Evolutionary conservation across 176 grass and related monocot genomes (phyloP), one percentile per base, ranked within the genome.

Genomic region (Neostapfia colusana): DNA sequence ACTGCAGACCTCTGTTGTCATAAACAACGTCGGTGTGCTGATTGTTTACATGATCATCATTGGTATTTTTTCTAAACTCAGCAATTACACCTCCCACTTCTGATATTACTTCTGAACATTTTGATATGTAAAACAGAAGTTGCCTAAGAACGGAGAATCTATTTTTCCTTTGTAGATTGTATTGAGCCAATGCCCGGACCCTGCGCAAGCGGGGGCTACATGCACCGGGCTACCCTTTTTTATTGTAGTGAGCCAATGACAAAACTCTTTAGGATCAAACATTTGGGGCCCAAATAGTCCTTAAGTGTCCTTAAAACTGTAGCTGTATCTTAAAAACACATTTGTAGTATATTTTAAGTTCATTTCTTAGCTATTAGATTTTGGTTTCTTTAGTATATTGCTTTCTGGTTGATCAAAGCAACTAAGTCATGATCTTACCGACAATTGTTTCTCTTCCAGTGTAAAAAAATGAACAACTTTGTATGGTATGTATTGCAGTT

Each of bases 41-140:
- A 89, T 92, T 79, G 86, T 93, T n/a, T 93, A 98, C 84, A 92
- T 94, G 91, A 98, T 98, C n/a, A 94, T 97, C 37, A 98, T 90
- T 25, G 89, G 95, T 97, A 91, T 44, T 67, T 31, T 17, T 60
- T 88, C 46, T 65, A 59, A 50, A 34, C 73, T 69, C 65, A 61
- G 23, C 18, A 71, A 20, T 62, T 78, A 18, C 69, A 16, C 24
- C 44, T 42, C 69, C n/a, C 41, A 45, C 36, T 26, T 58, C 14
- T 18, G n/a, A 28, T 72, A 5, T 56, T 87, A 18, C 23, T 65
- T 87, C 46, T 2, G 6, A 49, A 10, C 58, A 65, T 79, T 77
- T 72, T 48, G 16, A 66, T 46, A 39, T 59, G 39, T n/a, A 8
- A 46, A 28, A 14, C 41, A 49, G 24, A 59, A 79, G 80, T 54